Conservation (phyloP, 192 early-diverging fungal genomes). For the Umbelopsis isabellina region DNA sequence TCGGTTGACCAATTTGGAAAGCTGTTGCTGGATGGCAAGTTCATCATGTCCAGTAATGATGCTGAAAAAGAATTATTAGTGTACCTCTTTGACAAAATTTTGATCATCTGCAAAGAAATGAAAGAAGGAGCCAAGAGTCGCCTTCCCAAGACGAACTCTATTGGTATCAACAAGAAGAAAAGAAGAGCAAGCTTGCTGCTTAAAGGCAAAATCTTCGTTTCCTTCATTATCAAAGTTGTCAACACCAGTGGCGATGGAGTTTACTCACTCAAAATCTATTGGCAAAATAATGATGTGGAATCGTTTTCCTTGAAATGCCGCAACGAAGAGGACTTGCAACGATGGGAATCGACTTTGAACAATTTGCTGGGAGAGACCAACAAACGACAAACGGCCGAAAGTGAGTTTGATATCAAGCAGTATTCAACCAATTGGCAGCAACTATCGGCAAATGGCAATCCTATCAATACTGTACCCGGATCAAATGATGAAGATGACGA, state of each 20-base stretch:
- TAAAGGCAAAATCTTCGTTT: constrained; percentile 86
- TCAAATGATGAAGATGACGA: constrained; percentile 43
- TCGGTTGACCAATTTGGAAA: constrained; percentile 76
- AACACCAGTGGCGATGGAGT: constrained; percentile 59
- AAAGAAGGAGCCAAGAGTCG: constrained; percentile 37
- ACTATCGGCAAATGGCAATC: not conserved
- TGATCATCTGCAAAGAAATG: constrained; percentile 92
- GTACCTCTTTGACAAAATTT: constrained; percentile 90
- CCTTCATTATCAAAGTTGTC: constrained; percentile 72
- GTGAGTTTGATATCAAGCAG: constrained; percentile 32
- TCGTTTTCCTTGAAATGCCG: constrained; percentile 85
- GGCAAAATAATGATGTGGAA: constrained; percentile 74
- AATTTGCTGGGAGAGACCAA: constrained; percentile 62
- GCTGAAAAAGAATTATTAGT: constrained; percentile 78
- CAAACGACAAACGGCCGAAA: constrained; percentile 29
- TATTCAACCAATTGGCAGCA: constrained; percentile 18
- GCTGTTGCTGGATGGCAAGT: constrained; percentile 81
- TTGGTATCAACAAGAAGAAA: constrained; percentile 48
- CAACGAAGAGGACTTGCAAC: constrained; percentile 84
- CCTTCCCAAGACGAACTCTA: constrained; percentile 37
- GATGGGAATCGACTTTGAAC: constrained; percentile 82
- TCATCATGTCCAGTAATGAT: constrained; percentile 79
- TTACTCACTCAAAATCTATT: constrained; percentile 68
- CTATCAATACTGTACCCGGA: constrained; percentile 16
- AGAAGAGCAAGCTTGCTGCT: constrained; percentile 60